Evolutionary conservation across 2,329 filamentous ascomycete genomes (phyloP).

Genomic region (Xylariales sp.): DNA sequence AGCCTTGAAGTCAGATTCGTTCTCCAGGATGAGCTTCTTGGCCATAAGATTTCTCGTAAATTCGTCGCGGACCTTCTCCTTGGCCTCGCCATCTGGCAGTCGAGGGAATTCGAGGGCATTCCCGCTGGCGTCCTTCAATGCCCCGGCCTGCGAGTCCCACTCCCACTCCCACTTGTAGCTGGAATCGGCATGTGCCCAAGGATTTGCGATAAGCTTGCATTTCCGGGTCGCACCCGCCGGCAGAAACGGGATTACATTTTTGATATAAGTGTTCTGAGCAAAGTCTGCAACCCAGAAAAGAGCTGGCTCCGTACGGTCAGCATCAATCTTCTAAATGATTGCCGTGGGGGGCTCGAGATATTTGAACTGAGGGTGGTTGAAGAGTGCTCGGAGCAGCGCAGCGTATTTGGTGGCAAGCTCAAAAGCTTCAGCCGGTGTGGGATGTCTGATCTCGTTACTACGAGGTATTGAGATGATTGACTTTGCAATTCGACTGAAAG

Average conservation of each 20-base stretch:
- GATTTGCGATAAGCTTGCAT: conserved; percentile 24
- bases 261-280: conserved; percentile 24
- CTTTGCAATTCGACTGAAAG: no score
- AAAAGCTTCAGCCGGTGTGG: conserved; percentile 19
- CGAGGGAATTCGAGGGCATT: conserved; percentile 19
- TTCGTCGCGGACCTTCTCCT: conserved; percentile 15
- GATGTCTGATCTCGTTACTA: no score
- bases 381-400: conserved; percentile 21
- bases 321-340: conserved; percentile 16
- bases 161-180: conserved; percentile 23
- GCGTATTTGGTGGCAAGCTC: conserved; percentile 19
- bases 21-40: conserved; percentile 24
- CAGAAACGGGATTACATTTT: conserved; percentile 23
- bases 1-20: conserved; percentile 20
- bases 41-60: conserved; percentile 18
- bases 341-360: conserved; percentile 21
- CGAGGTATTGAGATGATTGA: no score
- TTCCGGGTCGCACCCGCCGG: conserved; percentile 23
- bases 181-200: conserved; percentile 24
- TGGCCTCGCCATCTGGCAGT: conserved; percentile 9
- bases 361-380: conserved; percentile 19
- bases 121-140: conserved; percentile 15
- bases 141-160: conserved; percentile 20
- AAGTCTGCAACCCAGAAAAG: conserved; percentile 24
- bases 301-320: conserved; percentile 14